Evolutionary conservation across 306 rosid species (phyloP).

Genomic region (Acmispon strigosus): DNA sequence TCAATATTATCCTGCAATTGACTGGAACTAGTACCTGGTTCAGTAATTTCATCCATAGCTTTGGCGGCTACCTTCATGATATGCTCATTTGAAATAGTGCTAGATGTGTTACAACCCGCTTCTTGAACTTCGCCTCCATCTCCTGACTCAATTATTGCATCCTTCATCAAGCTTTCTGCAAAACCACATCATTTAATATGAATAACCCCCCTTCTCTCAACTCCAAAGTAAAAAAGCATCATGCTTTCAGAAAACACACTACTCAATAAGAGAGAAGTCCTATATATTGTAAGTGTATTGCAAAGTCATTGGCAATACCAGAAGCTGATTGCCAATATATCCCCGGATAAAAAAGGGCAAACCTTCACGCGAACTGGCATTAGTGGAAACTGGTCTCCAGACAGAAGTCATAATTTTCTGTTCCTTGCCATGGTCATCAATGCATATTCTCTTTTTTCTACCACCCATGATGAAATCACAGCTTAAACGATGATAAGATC

Average conservation of each 20-base stretch:
- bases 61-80: slow-evolving; percentile 27
- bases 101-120: slow-evolving; percentile 32
- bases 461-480: slow-evolving; percentile 39
- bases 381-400: slow-evolving; percentile 63
- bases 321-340: background rate
- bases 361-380: slow-evolving; percentile 54
- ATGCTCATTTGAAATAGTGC: slow-evolving; percentile 26
- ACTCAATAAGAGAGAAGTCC: background rate
- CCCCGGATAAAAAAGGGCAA: background rate
- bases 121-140: slow-evolving; percentile 33
- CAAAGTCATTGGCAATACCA: background rate
- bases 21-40: slow-evolving; percentile 27
- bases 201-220: background rate
- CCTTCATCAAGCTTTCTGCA: slow-evolving; percentile 30
- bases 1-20: slow-evolving; percentile 16
- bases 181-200: slow-evolving; percentile 6
- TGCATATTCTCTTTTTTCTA: slow-evolving; percentile 32
- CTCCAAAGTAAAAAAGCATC: background rate
- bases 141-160: slow-evolving; percentile 26
- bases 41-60: slow-evolving; percentile 28
- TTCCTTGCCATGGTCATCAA: slow-evolving; percentile 29
- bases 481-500: slow-evolving; percentile 35
- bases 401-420: slow-evolving; percentile 25
- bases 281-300: background rate
- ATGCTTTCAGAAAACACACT: background rate